These are phyloP conservation scores for Imleria badia DNA, from an alignment of 768 basidiomycete genomes.

Conservation along the genomic window DNA sequence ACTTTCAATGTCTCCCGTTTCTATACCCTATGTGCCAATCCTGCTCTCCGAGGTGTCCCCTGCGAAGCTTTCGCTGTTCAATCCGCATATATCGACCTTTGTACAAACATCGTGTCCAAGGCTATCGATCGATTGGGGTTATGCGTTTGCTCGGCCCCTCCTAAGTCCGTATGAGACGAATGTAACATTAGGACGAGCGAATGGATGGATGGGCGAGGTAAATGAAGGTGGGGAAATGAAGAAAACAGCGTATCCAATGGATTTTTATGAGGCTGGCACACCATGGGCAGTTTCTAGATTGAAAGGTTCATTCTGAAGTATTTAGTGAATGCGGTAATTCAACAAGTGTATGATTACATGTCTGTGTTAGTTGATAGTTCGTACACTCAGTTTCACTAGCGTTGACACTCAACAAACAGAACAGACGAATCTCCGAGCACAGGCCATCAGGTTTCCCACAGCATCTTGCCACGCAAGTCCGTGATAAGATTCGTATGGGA, in stretches of 20 bases:
- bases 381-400: background rate
- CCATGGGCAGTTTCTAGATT: slow-evolving; percentile 71
- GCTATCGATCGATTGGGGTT: slow-evolving; percentile 98
- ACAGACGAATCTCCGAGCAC: no score
- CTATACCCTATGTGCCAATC: slow-evolving; percentile 83
- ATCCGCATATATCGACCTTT: slow-evolving; percentile 80
- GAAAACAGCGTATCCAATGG: slow-evolving; percentile 78
- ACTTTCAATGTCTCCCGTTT: slow-evolving; percentile 49
- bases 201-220: slow-evolving; percentile 61
- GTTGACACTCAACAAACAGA: background rate
- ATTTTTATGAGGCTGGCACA: slow-evolving; percentile 86
- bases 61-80: slow-evolving; percentile 84
- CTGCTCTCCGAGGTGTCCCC: slow-evolving; percentile 97
- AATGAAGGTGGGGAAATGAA: slow-evolving; percentile 20
- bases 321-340: background rate
- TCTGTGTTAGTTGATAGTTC: background rate
- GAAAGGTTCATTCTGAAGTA: slow-evolving; percentile 47
- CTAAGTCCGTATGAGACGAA: slow-evolving; percentile 92
- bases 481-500: background rate
- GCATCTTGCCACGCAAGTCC: background rate
- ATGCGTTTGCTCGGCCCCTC: slow-evolving; percentile 87
- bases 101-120: slow-evolving; percentile 97
- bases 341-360: background rate
- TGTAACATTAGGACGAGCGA: slow-evolving; percentile 67
- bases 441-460: no score